Conservation (phyloP, 139 green algal genomes). For the Closterium sp. region DNA sequence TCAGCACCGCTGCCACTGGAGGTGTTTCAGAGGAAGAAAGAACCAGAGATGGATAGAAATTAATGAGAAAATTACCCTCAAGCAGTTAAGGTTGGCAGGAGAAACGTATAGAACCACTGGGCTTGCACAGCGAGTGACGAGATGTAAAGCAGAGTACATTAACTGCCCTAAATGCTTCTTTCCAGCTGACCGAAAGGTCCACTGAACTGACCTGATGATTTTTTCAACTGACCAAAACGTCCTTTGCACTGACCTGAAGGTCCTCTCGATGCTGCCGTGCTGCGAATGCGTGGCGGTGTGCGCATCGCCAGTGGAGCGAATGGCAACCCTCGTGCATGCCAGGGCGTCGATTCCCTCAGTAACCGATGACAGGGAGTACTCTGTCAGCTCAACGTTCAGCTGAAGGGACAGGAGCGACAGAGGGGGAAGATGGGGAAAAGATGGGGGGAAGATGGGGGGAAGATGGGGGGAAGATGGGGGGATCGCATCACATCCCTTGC, state of each 20-base stretch:
- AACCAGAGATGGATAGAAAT: neutral
- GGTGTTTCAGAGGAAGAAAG: neutral
- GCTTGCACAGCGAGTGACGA: too few species aligned
- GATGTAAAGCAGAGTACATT: too few species aligned
- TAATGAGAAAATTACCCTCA: too few species aligned
- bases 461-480: too few species aligned
- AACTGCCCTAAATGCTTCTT: too few species aligned
- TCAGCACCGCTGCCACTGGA: slow-evolving; percentile 74
- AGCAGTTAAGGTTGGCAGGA: too few species aligned
- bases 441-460: too few species aligned
- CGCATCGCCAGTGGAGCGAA: slow-evolving; percentile 64
- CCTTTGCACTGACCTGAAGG: slow-evolving; percentile 19
- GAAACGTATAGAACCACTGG: too few species aligned
- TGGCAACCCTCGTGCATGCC: slow-evolving; percentile 78
- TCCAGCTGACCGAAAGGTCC: neutral
- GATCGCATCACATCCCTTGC: too few species aligned
- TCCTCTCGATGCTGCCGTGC: slow-evolving; percentile 9
- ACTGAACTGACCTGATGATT: neutral
- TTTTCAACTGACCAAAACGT: neutral
- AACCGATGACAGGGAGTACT: slow-evolving; percentile 85
- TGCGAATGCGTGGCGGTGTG: slow-evolving; percentile 19
- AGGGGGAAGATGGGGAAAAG: too few species aligned
- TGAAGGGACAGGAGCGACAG: neutral
- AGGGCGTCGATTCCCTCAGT: slow-evolving; percentile 93
- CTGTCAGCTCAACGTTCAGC: slow-evolving; percentile 76